Base-by-base conservation (phyloP, 495 filamentous ascomycete genomes). In the Annulohypoxylon nitens region DNA sequence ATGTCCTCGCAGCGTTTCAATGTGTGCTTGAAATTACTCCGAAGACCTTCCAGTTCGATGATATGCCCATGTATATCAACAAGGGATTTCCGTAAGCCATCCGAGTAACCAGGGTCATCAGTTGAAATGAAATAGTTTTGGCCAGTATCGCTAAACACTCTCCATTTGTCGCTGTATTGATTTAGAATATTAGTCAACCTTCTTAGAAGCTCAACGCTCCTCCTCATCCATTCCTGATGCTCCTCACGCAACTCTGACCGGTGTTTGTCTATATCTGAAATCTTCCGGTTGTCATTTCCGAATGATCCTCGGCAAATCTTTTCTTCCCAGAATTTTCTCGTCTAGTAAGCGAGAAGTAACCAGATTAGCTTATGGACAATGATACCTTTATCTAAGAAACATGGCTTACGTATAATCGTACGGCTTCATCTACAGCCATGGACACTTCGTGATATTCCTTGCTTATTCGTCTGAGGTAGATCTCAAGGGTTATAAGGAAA, bases 201-300 rank as follows among this genome's bases (percentile, higher is more conserved):
- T 34, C 64, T 37, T 7, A 60, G 9, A 43, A 67, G 7, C 33
- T 67, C 55, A 34, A 41, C 4, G 12, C 41, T 53, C 16, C 34
- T 30, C 12, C 64, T 60, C 55, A 61, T 61, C 64, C 64, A 67
- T 6, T 67, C 43, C 11, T 67, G 64, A n/a, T 61, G 23, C 14
- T 67, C 64, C 5, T 43, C 54, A 2, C 55, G 55, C 26, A 30
- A 26, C 8, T 50, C 10, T 8, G 64, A 41, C 33, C 45, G 43
- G 25, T 61, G 43, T 12, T 8, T 41, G 20, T 67, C 64, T 3
- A 11, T n/a, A 18, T 67, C 20, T 0, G 45, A 41, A 33, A 33
- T 7, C 3, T n/a, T 20, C 14, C 45, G 54, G 14, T 16, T 5
- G 14, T 18, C 18, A 5, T 43, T 63, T 4, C 12, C 4, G 7